Percentiles rank a stretch among this genome's conserved stretches.
Evolutionary conservation across 2,329 filamentous ascomycete species (phyloP).

Genomic region (Parastagonospora avenae): DNA sequence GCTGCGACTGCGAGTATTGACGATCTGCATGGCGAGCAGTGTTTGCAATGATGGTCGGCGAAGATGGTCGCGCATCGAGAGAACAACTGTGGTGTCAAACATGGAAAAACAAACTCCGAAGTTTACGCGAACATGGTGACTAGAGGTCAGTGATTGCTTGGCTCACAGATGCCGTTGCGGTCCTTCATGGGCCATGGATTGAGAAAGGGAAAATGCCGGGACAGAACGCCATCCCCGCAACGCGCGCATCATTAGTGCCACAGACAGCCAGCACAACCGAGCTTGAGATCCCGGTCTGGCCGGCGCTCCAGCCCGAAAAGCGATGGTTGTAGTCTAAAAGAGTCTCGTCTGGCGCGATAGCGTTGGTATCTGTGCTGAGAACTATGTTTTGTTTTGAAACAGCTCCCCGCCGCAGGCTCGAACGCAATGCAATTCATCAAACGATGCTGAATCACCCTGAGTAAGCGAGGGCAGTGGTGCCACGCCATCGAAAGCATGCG

Average conservation of each 20-base stretch:
- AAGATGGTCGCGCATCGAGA: too few relatives aligned
- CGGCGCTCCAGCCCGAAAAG: neutral
- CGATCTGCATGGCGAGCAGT: too few relatives aligned
- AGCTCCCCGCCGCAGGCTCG: neutral
- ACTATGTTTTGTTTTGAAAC: neutral
- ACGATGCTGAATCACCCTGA: neutral
- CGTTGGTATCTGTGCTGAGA: neutral
- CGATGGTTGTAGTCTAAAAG: neutral
- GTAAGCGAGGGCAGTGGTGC: too few relatives aligned
- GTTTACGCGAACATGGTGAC: too few relatives aligned
- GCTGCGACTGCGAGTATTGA: too few relatives aligned
- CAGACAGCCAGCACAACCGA: neutral
- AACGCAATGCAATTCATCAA: neutral
- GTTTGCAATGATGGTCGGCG: too few relatives aligned
- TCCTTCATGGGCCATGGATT: too few relatives aligned
- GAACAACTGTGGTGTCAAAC: too few relatives aligned
- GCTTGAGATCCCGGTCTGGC: slow-evolving; percentile 1
- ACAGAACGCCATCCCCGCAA: slow-evolving; percentile 1
- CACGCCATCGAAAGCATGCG: too few relatives aligned
- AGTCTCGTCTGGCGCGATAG: neutral
- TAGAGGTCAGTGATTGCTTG: neutral
- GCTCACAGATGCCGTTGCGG: too few relatives aligned
- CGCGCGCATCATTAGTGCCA: neutral
- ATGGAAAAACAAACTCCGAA: too few relatives aligned
- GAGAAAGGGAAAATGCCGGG: neutral